Evolutionary conservation across 2,329 filamentous ascomycete species (phyloP).

Genomic region (Phyllosticta citriasiana): DNA sequence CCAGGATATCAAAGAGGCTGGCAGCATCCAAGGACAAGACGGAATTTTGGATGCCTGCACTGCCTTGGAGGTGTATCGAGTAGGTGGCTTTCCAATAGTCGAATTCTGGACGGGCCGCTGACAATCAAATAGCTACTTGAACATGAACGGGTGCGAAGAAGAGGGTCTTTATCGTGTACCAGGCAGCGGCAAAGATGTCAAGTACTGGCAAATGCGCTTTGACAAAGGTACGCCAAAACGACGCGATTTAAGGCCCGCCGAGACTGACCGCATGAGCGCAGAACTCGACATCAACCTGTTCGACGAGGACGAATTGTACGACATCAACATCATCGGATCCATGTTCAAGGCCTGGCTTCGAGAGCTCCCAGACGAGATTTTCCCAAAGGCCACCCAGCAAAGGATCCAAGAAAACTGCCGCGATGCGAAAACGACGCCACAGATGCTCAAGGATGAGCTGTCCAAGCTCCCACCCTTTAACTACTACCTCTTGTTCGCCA

Average conservation of each 20-base stretch:
- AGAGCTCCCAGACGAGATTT: conserved; percentile 86
- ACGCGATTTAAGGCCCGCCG: background rate
- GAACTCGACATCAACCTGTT: conserved; percentile 87
- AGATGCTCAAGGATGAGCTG: conserved; percentile 79
- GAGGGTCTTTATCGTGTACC: conserved; percentile 90
- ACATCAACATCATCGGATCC: conserved; percentile 92
- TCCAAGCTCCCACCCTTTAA: conserved; percentile 94
- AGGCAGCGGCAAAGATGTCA: conserved; percentile 80
- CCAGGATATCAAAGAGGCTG: conserved; percentile 80
- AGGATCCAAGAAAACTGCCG: conserved; percentile 70
- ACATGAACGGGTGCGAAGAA: conserved; percentile 87
- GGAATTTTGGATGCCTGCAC: conserved; percentile 96
- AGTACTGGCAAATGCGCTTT: conserved; percentile 87
- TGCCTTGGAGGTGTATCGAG: conserved; percentile 93
- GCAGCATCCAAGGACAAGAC: conserved; percentile 89
- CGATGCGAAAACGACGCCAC: conserved; percentile 69
- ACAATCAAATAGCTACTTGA: conserved; percentile 55
- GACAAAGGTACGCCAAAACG: conserved; percentile 55
- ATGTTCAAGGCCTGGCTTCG: conserved; percentile 95
- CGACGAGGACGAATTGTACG: conserved; percentile 76
- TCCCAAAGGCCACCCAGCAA: conserved; percentile 75
- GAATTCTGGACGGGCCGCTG: background rate
- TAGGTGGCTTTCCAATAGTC: conserved; percentile 27
- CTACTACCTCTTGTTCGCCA: conserved; percentile 94
- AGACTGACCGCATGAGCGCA: conserved; percentile 23